Base-by-base conservation (phyloP, 1,284 basidiomycete species). In the Apiotrichum sp. region DNA sequence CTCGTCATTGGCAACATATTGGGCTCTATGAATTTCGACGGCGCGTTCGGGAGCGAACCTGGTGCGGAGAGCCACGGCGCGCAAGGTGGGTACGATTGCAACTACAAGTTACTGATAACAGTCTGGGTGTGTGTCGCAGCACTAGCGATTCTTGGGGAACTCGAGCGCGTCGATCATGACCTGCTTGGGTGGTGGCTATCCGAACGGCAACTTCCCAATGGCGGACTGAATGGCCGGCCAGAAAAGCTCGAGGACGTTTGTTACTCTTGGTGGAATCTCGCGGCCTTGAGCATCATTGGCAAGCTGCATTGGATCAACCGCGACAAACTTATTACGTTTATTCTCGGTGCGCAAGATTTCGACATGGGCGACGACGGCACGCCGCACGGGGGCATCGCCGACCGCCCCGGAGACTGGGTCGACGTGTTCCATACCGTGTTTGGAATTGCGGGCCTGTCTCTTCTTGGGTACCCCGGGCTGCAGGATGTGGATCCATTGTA, bases 171-270 rank as follows among this genome's bases (percentile, higher is more conserved):
- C 4, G 89, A 96, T 68, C 68, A 78, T 1, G 81, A 88, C 16
- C 87, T 83, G 34, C 78, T 97, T 2, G 87, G 81, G 9, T 93
- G 88, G 85, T 98, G 95, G 95, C 78, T 98, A 2, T 83, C 87
- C 9, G 96, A 98, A 69, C 81, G 95, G 7, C 95, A 98, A 72
- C 79, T 97, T 9, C 87, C 92, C 0, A 92, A 85, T 65, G 95
- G 95, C 7, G 96, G 95, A 0, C 79, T 98, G 57, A 98, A 98
- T 65, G 95, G 95, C 0, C 81, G 95, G 22, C 95, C 95, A 3
- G 91, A 98, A 72, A 98, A 98, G 78, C 80, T 98, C n/a, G 92
- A 95, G 78, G 93, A 98, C 70, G 93, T 93, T 64, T 98, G 96
- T 78, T 98, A 98, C 77, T 92, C 88, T 66, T 95, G 92, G 80